Conservation (phyloP, 345 rosid species). For the Conringia planisiliqua region DNA sequence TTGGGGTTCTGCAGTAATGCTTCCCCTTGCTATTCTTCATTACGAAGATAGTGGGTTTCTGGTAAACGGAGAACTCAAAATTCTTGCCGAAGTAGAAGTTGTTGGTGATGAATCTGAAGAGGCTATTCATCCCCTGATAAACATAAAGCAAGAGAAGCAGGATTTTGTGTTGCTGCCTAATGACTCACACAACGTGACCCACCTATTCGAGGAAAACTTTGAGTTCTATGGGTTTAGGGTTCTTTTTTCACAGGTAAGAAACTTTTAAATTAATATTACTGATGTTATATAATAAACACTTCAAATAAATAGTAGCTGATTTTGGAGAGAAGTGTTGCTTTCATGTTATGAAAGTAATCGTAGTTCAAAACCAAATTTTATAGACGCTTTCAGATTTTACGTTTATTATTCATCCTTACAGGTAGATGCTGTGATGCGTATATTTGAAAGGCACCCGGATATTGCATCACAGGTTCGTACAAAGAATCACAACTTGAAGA, state of each 20-base stretch:
- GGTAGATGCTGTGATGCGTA: too few species aligned
- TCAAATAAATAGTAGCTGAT: neutral
- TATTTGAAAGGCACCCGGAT: too few species aligned
- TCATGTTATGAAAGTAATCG: too few species aligned
- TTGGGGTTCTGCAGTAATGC: neutral
- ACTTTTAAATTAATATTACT: too few species aligned
- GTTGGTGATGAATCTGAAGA: neutral
- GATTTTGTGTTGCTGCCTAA: neutral
- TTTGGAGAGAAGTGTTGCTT: too few species aligned
- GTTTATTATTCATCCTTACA: too few species aligned
- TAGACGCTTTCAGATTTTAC: too few species aligned
- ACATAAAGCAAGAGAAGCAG: too few species aligned
- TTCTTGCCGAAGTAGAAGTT: neutral
- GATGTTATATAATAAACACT: too few species aligned
- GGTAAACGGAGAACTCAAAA: slow-evolving; percentile 41
- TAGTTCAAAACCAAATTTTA: neutral
- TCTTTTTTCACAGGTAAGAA: neutral
- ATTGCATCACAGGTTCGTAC: too few species aligned
- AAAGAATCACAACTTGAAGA: too few species aligned
- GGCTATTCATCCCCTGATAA: neutral
- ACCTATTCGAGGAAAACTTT: neutral
- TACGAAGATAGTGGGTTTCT: slow-evolving; percentile 16
- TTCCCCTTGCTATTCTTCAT: neutral
- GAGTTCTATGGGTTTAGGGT: neutral
- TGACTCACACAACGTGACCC: neutral